Percentiles rank a stretch among this genome's conserved stretches.
Evolutionary conservation across 2,329 filamentous ascomycete species (phyloP).

Genomic region (Cylindrodendrum hubeiense): DNA sequence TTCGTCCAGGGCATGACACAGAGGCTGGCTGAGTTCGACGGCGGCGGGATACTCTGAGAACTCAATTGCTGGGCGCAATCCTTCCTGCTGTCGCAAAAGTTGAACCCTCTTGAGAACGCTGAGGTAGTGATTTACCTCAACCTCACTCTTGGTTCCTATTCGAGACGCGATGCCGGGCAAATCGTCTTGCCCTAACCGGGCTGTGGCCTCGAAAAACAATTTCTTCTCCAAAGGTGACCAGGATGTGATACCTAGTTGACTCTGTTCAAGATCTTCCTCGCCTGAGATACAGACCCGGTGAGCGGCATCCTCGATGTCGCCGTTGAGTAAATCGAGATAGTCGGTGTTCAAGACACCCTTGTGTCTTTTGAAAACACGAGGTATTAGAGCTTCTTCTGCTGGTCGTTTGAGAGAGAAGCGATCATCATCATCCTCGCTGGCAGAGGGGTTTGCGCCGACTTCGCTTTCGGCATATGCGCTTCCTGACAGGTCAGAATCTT

Average conservation of each 20-base stretch:
- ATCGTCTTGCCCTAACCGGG: conserved; percentile 73
- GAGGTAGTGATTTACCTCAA: conserved; percentile 81
- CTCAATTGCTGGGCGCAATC: conserved; percentile 50
- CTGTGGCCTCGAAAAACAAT: conserved; percentile 74
- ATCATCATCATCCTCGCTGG: conserved; percentile 16
- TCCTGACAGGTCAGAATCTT: conserved; percentile 26
- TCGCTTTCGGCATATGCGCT: conserved; percentile 32
- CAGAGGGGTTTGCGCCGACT: conserved; percentile 14
- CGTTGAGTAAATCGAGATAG: conserved; percentile 67
- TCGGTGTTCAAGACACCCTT: conserved; percentile 57
- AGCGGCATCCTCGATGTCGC: conserved; percentile 67
- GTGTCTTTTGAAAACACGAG: conserved; percentile 59
- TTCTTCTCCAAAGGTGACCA: conserved; percentile 83
- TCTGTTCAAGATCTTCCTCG: conserved; percentile 50
- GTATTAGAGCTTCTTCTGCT: conserved; percentile 37
- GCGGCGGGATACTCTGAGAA: conserved; percentile 77
- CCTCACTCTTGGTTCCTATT: conserved; percentile 77
- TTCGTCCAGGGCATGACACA: conserved; percentile 74
- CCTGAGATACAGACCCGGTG: conserved; percentile 49
- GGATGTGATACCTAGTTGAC: conserved; percentile 75
- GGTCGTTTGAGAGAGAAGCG: conserved; percentile 47
- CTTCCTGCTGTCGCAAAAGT: conserved; percentile 54
- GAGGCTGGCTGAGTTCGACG: conserved; percentile 75
- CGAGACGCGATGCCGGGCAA: conserved; percentile 70
- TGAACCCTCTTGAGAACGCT: conserved; percentile 67